These are phyloP conservation scores for Babesia divergens DNA, from an alignment of 169 alveolate genomes.

Conservation along the genomic window DNA sequence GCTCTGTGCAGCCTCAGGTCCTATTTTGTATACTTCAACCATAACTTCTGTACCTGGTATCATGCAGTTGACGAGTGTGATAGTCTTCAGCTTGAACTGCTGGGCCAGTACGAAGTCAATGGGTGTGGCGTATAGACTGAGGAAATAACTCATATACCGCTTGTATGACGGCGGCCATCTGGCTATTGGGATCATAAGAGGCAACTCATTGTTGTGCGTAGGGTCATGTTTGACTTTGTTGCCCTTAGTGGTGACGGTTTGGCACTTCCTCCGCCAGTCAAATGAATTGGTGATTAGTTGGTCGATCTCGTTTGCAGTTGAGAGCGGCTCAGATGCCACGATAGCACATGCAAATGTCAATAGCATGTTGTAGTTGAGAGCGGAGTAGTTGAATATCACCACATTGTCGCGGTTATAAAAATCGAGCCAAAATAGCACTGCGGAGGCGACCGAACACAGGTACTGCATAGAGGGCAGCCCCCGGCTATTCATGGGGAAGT, in stretches of 20 bases:
- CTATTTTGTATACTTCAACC: conserved; percentile 30
- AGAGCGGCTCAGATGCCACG: conserved; percentile 12
- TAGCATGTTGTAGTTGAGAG: conserved; percentile 48
- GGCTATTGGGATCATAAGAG: conserved; percentile 48
- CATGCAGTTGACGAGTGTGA: conserved; percentile 24
- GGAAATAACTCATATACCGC: conserved; percentile 47
- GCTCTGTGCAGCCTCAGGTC: background rate
- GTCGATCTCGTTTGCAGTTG: conserved; percentile 33
- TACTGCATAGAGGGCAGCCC: conserved; percentile 71
- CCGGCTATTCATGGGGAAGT: conserved; percentile 65
- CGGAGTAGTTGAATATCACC: conserved; percentile 66
- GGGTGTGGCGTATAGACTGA: conserved; percentile 21
- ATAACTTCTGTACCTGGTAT: conserved; percentile 38
- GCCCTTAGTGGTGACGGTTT: background rate
- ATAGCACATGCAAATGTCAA: conserved; percentile 43
- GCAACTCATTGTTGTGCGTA: background rate
- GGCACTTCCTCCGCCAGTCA: conserved; percentile 52
- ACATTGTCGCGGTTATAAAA: conserved; percentile 67
- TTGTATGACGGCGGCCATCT: conserved; percentile 64
- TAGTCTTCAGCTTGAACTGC: conserved; percentile 1
- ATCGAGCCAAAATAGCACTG: conserved; percentile 72
- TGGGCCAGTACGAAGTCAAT: conserved; percentile 7
- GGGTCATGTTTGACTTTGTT: background rate
- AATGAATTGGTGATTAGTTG: conserved; percentile 28
- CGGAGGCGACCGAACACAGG: conserved; percentile 60